phyloP scores from a whole-genome alignment of 1,284 basidiomycete species.

The Xerocomus amazonicus region DNA sequence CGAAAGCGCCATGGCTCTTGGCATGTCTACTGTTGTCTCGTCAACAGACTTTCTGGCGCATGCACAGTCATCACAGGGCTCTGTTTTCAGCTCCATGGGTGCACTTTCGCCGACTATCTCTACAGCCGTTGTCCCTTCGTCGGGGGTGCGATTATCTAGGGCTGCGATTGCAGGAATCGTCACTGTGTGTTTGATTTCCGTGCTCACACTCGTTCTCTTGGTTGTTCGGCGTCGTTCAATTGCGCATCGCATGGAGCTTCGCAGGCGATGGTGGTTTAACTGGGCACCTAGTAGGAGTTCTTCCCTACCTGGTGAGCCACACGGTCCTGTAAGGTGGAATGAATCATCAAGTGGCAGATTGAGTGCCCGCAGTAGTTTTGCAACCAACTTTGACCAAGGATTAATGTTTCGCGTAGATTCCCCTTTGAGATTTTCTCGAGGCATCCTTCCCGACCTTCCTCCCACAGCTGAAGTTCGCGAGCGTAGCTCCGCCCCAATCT shows the following conservation, averaged over 20 bases:
- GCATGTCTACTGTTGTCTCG: neutral
- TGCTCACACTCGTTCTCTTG: slow-evolving; percentile 26
- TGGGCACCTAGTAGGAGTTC: slow-evolving; percentile 1
- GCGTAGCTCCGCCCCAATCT: slow-evolving; percentile 22
- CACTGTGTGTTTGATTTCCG: slow-evolving; percentile 22
- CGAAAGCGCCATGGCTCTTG: neutral
- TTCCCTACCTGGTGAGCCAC: slow-evolving; percentile 2
- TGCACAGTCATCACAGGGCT: slow-evolving; percentile 3
- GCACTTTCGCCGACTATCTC: slow-evolving; percentile 1
- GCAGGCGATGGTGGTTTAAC: slow-evolving; percentile 28
- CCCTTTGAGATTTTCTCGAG: slow-evolving; percentile 7
- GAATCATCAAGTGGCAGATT: slow-evolving; percentile 2
- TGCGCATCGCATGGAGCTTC: slow-evolving; percentile 29
- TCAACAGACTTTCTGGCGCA: neutral
- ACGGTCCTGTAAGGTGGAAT: neutral
- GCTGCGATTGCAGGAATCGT: slow-evolving; percentile 32
- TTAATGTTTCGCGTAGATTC: slow-evolving; percentile 17
- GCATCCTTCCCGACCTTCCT: slow-evolving; percentile 32
- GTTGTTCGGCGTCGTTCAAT: slow-evolving; percentile 35
- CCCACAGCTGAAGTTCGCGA: slow-evolving; percentile 48
- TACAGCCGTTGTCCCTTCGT: slow-evolving; percentile 3
- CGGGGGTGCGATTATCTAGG: slow-evolving; percentile 20
- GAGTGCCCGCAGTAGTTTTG: slow-evolving; percentile 45
- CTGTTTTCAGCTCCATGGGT: neutral
- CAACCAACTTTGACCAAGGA: slow-evolving; percentile 41